Conservation (phyloP, 768 basidiomycete species). For the Leccinellum rugosiceps region DNA sequence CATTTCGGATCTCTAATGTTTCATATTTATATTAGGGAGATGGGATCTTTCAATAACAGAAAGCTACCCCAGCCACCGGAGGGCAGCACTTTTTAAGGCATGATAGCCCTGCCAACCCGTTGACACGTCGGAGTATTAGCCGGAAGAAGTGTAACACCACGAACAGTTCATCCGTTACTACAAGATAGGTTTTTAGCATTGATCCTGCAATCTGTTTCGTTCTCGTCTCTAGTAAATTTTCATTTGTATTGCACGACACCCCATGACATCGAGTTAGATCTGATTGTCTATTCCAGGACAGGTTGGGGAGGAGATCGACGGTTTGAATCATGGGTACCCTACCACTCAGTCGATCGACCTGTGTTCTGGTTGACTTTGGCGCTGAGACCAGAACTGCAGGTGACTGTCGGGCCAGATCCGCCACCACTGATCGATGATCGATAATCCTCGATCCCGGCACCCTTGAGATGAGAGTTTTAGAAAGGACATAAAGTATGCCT, state of each 20-base stretch:
- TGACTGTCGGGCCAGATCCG: not conserved
- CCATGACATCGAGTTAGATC: not conserved
- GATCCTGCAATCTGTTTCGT: constrained; percentile 16
- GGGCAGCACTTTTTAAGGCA: constrained; percentile 61
- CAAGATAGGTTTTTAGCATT: constrained; percentile 22
- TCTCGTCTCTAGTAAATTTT: constrained; percentile 15
- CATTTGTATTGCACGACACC: constrained; percentile 8
- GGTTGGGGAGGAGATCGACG: not conserved
- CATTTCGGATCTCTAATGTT: constrained; percentile 5
- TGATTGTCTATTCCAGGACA: not conserved
- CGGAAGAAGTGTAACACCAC: constrained; percentile 10
- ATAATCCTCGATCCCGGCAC: too few species aligned
- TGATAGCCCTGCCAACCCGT: not conserved
- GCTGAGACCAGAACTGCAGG: not conserved
- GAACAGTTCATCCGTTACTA: constrained; percentile 8
- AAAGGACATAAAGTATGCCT: not conserved
- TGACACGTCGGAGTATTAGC: constrained; percentile 3
- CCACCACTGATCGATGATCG: not conserved
- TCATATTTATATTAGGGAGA: constrained; percentile 59
- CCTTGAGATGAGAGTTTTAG: too few species aligned
- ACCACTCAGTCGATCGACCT: not conserved
- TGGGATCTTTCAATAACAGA: constrained; percentile 88
- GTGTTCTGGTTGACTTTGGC: not conserved
- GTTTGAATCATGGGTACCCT: not conserved
- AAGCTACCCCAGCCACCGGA: constrained; percentile 96